Percentiles rank a stretch among this genome's conserved stretches.
Conservation (phyloP, 306 rosid species). For the Elaeagnus macrophylla region DNA sequence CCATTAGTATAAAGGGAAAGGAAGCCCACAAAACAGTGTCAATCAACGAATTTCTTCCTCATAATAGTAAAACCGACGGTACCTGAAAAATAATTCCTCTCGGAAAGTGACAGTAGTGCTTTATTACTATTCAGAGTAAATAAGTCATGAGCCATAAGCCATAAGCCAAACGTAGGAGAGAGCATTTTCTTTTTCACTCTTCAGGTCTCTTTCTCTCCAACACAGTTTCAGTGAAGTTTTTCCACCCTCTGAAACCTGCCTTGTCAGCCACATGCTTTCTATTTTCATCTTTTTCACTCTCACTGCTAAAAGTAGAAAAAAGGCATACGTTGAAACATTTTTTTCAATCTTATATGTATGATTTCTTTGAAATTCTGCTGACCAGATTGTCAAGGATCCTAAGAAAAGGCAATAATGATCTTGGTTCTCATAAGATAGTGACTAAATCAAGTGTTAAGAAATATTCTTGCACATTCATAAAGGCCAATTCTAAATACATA, state of each 20-base stretch:
- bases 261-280: conserved; percentile 29
- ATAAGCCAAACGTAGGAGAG: conserved; percentile 15
- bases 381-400: conserved; percentile 12
- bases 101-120: too few species aligned
- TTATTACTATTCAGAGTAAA: conserved; percentile 12
- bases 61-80: conserved; percentile 7
- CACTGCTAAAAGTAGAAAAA: too few species aligned
- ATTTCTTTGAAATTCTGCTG: conserved; percentile 24
- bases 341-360: conserved; percentile 16
- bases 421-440: not conserved
- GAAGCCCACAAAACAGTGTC: conserved; percentile 12
- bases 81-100: conserved; percentile 12
- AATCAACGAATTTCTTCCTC: not conserved
- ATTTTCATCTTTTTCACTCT: too few species aligned
- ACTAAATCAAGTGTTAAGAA: too few species aligned
- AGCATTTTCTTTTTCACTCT: not conserved
- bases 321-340: not conserved
- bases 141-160: conserved; percentile 2
- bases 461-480: too few species aligned
- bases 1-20: not conserved
- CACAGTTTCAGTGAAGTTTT: conserved; percentile 14
- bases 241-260: not conserved
- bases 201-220: conserved; percentile 6
- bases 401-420: conserved; percentile 11
- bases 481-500: too few species aligned